Evolutionary conservation across 2,329 filamentous ascomycete species (phyloP).

Genomic region (Curvularia lunata): DNA sequence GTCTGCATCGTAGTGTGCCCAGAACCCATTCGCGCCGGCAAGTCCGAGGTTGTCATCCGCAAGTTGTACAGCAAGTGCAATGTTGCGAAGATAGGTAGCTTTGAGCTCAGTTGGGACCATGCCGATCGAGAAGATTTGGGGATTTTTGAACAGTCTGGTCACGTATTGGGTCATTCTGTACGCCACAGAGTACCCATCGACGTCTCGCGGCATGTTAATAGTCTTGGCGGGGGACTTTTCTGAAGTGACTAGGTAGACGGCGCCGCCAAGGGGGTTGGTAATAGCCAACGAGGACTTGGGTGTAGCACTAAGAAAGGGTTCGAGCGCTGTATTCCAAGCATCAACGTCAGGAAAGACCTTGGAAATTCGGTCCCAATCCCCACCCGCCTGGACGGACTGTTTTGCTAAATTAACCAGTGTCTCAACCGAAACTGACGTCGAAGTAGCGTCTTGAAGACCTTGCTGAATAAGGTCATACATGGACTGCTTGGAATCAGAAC

Average conservation of each 20-base stretch:
- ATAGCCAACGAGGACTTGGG: conserved; percentile 73
- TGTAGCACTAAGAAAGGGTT: conserved; percentile 58
- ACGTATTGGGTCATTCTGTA: conserved; percentile 78
- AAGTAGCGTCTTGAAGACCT: conserved; percentile 55
- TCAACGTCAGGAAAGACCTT: conserved; percentile 68
- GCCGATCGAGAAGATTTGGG: conserved; percentile 46
- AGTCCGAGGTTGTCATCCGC: conserved; percentile 67
- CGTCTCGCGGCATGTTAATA: conserved; percentile 62
- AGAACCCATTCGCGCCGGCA: conserved; percentile 61
- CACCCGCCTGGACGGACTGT: conserved; percentile 52
- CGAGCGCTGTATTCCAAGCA: conserved; percentile 70
- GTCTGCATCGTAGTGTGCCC: conserved; percentile 55
- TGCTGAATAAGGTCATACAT: conserved; percentile 61
- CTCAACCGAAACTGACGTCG: conserved; percentile 57
- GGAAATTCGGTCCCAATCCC: conserved; percentile 37
- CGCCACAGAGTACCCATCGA: conserved; percentile 72
- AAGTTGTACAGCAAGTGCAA: conserved; percentile 62
- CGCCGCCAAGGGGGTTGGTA: conserved; percentile 74
- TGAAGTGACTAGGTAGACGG: conserved; percentile 66
- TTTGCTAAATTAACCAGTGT: conserved; percentile 62
- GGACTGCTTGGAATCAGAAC: conserved; percentile 51
- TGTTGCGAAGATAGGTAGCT: conserved; percentile 53
- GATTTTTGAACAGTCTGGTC: conserved; percentile 61
- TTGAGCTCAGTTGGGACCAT: conserved; percentile 34
- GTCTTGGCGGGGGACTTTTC: conserved; percentile 25